Base-by-base conservation (phyloP, 2,329 filamentous ascomycete species). In the Exophiala calicioides region DNA sequence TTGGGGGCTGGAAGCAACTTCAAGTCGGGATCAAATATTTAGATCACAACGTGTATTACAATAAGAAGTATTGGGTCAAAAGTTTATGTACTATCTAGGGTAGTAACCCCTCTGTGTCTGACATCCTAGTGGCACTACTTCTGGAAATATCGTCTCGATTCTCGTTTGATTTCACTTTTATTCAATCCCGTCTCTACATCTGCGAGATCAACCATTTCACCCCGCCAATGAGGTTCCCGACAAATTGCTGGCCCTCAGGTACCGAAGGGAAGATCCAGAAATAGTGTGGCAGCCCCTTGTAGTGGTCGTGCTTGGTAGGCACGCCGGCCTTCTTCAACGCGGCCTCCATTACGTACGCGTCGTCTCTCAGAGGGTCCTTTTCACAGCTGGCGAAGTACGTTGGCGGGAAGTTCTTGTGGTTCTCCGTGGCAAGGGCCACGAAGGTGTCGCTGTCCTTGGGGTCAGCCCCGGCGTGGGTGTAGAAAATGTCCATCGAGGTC, bases 221-320 rank as follows among this genome's bases (percentile, higher is more conserved):
- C 10, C 56, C 56, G 12, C 36, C 49, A 21, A 57, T 42, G 36
- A 58, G 30, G 26, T 58, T 55, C 5, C 30, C 49, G 33, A 55
- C 47, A 37, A 52, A 56, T 36, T 53, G 44, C 27, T 53, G 47
- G 9, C 48, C 47, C 30, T 56, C 57, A 9, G 53, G 55, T 18
- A 59, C 30, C n/a, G 47, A 46, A 21, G 54, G 54, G 38, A 58
- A 53, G 21, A 58, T 56, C 55, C 55, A 57, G 47, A 59, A 59
- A 33, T 54, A 57, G 40, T 59, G 54, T 8, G 52, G 55, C 32
- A 57, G 12, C 2, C 50, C 56, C 21, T 55, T 52, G 38, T 56
- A 57, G 33, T 50, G 43, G 20, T 57, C 52, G 38, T 52, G 55
- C 40, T 57, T 57, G 12, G 55, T 56, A 4, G 44, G 43, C 2